Base-by-base conservation (phyloP, 2,329 filamentous ascomycete species). In the Arthrobotrys megalospora region DNA sequence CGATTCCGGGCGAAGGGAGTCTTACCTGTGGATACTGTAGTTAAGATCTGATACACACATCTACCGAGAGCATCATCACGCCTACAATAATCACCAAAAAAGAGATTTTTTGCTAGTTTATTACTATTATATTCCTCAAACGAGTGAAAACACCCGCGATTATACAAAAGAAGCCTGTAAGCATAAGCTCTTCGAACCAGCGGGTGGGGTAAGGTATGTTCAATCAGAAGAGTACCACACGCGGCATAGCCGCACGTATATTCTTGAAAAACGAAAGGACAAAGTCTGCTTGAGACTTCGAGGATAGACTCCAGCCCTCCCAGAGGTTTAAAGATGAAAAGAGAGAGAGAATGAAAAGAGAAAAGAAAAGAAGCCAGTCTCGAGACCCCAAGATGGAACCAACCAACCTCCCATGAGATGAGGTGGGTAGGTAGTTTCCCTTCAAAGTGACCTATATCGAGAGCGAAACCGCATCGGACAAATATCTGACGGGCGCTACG, bases 51-150 rank as follows among this genome's bases (percentile, higher is more conserved):
- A 45, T 21, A 24, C 10, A 14, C 16, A 19, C 24, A 58, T 38
- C 52, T 38, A 43, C 19, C 19, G 36, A 41, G 41, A 41, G 41
- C 2, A 14, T 8, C n/a, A 12, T 60, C 55, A 60, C 55, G 36
- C 55, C 36, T 60, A 60, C 34, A n/a, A 28, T 28, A 28, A 28
- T 4, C 36, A 10, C 12, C 2, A 24, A 43, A 28, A 11, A 14
- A 10, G 6, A 41, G 6, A 19, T 21, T 12, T 10, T 3, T 43
- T 21, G 45, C 12, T 52, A 32, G 52, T 70, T 50, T 55, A 62
- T 70, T 62, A 62, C 43, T 62, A 70, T 70, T 70, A 70, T 60
- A 60, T 70, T 70, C 53, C 58, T 70, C 36, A 47, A 45, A 62
- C 68, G 68, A 71, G 68, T 47, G 68, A 52, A 38, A 53, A 71